Base-by-base conservation (phyloP, 208 protist species). In the Trypanosomatidae sp. region DNA sequence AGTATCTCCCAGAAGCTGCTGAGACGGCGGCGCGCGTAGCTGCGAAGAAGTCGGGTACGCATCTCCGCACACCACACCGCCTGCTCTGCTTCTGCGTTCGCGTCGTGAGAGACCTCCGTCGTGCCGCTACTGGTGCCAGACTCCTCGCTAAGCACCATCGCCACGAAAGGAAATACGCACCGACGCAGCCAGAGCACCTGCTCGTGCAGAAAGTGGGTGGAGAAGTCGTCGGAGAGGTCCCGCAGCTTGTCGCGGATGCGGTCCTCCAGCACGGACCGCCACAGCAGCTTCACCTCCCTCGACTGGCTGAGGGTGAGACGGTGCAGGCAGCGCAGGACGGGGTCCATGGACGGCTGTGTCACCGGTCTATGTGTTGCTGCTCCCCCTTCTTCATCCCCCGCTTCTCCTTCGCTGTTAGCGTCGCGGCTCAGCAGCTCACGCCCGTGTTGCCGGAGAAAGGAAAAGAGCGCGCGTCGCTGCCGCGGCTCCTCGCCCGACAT, bases 1-100 rank as follows among this genome's bases (percentile, higher is more conserved):
- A 97, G 64, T 33, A 95, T 89, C 71, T 95, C 88, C 87, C 89
- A 97, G 62, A 97, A 91, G 65, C 64, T 74, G 8, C 69, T 75
- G 28, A 95, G 88, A 41, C 90, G 90, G 49, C 78, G 77, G 19
- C 88, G 78, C 6, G 85, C 85, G 69, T 88, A 93, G 59, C 62
- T 76, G 69, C 74, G 46, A 19, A 94, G 79, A 39, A 95, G 75
- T 15, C 81, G 69, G 46, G 88, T 78, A 33, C 86, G 79, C 74
- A 97, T 72, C 12, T 91, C 87, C 12, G 76, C 77, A 69, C 92
- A 87, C 87, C 90, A 97, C 15, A 79, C 70, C 62, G 90, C 84
- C 50, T 73, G 77, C 70, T 92, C 87, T 0, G 81, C 78, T 9
- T 28, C 33, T 17, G 5, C 30, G 25, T 22, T 39, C 25, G 22